Evolutionary conservation across 2,329 filamentous ascomycete genomes (phyloP), one percentile per base, ranked within the genome.

Genomic region (Herpotrichia juniperi): DNA sequence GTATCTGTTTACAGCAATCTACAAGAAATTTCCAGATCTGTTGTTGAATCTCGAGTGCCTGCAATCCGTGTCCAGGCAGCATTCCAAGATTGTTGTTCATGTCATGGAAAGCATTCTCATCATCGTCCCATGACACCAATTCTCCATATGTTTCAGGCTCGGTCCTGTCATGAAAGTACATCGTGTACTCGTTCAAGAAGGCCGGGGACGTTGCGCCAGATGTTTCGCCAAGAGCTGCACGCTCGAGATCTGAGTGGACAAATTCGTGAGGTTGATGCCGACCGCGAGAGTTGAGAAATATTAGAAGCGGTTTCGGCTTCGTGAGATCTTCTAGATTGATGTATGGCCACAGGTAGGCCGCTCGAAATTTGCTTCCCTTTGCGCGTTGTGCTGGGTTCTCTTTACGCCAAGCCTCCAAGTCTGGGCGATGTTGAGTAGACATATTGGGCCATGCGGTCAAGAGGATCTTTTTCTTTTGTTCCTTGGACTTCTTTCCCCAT

Each of bases 261-360:
- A 86, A 87, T 0, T 63, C 54, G 7, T 71, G 62, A 0, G 83
- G 83, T 0, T 62, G 56, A 51, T 83, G 60, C 0, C 80, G 76
- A 8, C 75, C 81, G 5, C 84, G 75, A 0, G 81, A 67, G 48
- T 84, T 82, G 14, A 87, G 64, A 17, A 87, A 68, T 4, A 58
- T 22, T 5, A 86, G 62, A 8, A 87, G 60, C 0, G 68, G 53
- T 46, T 76, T 80, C 0, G 75, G 63, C 19, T 77, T 72, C 0
- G 60, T 44, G 1, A 87, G 69, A 58, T 86, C 83, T 52, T 86
- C 81, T 28, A 81, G 72, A 55, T 87, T 87, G 64, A 87, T 79
- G 43, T 79, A 75, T 0, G 83, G 83, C 76, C 77, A 84, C 40
- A 83, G 32, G 25, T 53, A 62, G 19, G 51, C 51, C 17, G 56